A percentile compares a stretch with the other conserved stretches of the same genome.
phyloP scores from a whole-genome alignment of 1,284 basidiomycete species.

The Ceratobasidium sp. region DNA sequence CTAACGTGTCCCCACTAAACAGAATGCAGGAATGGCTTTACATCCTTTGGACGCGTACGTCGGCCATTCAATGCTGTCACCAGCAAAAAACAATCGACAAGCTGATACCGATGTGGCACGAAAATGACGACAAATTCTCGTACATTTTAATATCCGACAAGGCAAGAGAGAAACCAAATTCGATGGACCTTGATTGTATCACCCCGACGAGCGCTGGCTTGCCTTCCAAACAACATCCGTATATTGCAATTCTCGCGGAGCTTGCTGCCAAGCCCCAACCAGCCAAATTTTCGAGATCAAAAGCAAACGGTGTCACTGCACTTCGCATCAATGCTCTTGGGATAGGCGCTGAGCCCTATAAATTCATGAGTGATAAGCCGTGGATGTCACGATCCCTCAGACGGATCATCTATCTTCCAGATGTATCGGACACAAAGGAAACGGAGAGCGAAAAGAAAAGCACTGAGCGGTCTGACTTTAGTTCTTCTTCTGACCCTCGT shows the following conservation, averaged over 20 bases:
- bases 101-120: conserved; percentile 13
- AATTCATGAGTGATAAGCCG: background rate
- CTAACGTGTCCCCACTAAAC: background rate
- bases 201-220: background rate
- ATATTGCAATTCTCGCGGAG: conserved; percentile 10
- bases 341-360: background rate
- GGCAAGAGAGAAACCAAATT: background rate
- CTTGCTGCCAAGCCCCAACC: background rate
- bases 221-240: background rate
- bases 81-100: background rate
- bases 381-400: too few species aligned
- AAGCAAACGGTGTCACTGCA: background rate
- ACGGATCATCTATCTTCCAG: too few species aligned
- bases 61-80: conserved; percentile 6
- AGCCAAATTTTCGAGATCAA: background rate
- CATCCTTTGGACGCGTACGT: background rate
- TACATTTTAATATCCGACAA: conserved; percentile 1
- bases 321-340: background rate
- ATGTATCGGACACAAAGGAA: too few species aligned
- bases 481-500: too few species aligned
- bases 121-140: background rate
- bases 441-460: too few species aligned
- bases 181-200: background rate
- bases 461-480: too few species aligned
- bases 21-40: background rate